Conservation (phyloP, 2,329 filamentous ascomycete species). For the Rhynchosporium graminicola region DNA sequence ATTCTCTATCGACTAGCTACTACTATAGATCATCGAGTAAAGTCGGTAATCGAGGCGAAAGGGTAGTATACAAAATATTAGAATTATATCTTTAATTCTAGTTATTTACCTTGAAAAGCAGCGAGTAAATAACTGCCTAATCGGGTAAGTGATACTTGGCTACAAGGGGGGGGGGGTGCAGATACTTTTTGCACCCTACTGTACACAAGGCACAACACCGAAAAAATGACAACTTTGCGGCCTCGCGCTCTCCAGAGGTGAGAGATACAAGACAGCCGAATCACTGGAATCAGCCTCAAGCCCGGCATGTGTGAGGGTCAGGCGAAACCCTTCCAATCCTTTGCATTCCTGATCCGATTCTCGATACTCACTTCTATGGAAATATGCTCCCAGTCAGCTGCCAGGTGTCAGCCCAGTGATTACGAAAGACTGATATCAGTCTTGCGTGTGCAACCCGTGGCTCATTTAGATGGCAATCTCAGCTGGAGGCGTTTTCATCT, state of each 20-base stretch:
- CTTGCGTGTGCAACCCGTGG: conserved; percentile 20
- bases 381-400: conserved; percentile 15
- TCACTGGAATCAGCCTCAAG: conserved; percentile 20
- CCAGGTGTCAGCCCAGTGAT: conserved; percentile 20
- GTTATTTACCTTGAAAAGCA: no score
- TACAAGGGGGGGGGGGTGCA: no score
- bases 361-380: conserved; percentile 12
- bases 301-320: conserved; percentile 16
- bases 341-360: conserved; percentile 10
- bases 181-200: no score
- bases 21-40: no score
- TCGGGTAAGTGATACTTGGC: no score
- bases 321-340: conserved; percentile 22
- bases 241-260: conserved; percentile 11
- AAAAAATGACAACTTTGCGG: neutral
- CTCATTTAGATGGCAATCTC: conserved; percentile 10
- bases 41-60: no score
- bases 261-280: conserved; percentile 18
- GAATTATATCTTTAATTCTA: no score
- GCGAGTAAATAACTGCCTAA: no score
- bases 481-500: conserved; percentile 8
- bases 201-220: conserved; percentile 11
- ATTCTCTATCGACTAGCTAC: no score
- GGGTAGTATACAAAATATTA: no score
- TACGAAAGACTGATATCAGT: conserved; percentile 15